phyloP scores from a whole-genome alignment of 2,329 filamentous ascomycete genomes.

The Epichloe aotearoae region DNA sequence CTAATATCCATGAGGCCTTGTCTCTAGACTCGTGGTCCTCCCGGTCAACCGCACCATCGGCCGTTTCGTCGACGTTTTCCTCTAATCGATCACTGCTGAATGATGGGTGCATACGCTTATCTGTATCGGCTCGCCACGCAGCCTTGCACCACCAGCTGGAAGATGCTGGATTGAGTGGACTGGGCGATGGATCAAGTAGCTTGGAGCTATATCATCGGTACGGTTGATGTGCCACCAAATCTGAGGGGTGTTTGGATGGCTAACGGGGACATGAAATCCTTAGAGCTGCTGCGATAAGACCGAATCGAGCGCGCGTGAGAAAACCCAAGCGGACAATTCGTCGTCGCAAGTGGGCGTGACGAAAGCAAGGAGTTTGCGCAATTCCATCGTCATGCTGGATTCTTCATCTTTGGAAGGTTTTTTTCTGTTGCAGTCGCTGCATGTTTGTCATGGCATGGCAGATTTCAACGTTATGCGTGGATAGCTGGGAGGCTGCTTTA shows the following conservation, averaged over 20 bases:
- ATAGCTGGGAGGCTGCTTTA: no score
- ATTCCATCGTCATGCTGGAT: not conserved
- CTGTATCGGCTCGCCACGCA: not conserved
- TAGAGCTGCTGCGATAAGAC: not conserved
- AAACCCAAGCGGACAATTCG: not conserved
- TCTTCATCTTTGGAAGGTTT: no score
- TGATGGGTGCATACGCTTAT: not conserved
- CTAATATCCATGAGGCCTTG: not conserved
- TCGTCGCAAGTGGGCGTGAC: not conserved
- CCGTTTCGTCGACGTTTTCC: conserved; percentile 1
- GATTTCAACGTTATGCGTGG: no score
- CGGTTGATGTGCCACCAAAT: not conserved
- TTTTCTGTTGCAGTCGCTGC: no score
- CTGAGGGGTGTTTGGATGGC: not conserved
- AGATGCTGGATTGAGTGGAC: conserved; percentile 5
- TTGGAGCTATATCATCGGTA: conserved; percentile 4
- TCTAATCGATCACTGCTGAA: not conserved
- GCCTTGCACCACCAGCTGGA: conserved; percentile 3
- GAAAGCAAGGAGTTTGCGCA: not conserved
- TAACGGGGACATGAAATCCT: not conserved
- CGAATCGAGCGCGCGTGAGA: not conserved
- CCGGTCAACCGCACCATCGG: not conserved
- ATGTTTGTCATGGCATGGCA: no score
- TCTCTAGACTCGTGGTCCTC: not conserved
- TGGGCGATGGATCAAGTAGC: conserved; percentile 1